Base-by-base conservation (phyloP, 306 rosid genomes). In the Gastrolobium villosum region DNA sequence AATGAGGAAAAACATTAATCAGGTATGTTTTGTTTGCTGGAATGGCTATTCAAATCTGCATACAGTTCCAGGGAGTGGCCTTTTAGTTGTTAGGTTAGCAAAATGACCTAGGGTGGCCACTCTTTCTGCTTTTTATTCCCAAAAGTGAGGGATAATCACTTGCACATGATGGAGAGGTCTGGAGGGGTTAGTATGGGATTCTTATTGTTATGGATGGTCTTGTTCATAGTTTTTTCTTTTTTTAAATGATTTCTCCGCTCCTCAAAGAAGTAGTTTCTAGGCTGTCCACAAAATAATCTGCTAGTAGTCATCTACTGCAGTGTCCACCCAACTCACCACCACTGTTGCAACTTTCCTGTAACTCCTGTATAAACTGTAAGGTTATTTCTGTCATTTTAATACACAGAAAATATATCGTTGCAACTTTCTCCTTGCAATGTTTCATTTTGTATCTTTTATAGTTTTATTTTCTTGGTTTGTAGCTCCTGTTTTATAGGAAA, bases 111-210 rank as follows among this genome's bases (percentile, higher is more conserved):
- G 65, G 75, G 57, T 67, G 70, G 55, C 62, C 10, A 3, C 35
- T 59, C 31, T 7, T 36, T 36, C 48, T 49, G 3, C 46, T 41
- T 75, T 43, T 69, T 59, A 73, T 70, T 60, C 59, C 20, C 59
- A 49, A 49, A 71, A 64, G 35, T 15, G 3, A 37, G 67, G 49
- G 41, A 66, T 48, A 36, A 37, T 65, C 11, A 28, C 62, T 78
- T 57, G 46, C 53, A 10, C 70, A 39, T 73, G 55, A 40, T 72
- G 49, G 50, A 61, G 44, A 69, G 65, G 41, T 75, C 26, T 70
- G 41, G 41, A 76, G 31, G 68, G 63, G 70, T 31, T 75, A 69
- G 28, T 50, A 69, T 53, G 45, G 44, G 40, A 82, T 70, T 44
- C 67, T 69, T 75, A 53, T 54, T 70, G 40, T 14, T n/a, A 43